A percentile compares a stretch with the other conserved stretches of the same genome.
Evolutionary conservation across 495 filamentous ascomycete genomes (phyloP).

Genomic region (Xylaria curta): DNA sequence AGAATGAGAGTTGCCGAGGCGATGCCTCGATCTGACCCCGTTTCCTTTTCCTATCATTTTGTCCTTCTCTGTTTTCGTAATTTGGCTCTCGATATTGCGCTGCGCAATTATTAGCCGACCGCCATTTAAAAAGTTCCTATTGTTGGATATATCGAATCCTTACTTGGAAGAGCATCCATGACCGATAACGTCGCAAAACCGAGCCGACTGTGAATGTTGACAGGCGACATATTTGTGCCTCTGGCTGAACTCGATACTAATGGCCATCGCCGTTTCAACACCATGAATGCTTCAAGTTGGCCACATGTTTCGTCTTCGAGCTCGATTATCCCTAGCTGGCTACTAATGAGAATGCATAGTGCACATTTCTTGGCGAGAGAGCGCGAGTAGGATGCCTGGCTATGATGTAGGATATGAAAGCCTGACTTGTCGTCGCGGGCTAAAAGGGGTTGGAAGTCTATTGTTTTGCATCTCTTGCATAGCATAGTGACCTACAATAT

Average conservation of each 20-base stretch:
- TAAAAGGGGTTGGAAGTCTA: background rate
- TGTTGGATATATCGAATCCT: background rate
- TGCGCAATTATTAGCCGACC: background rate
- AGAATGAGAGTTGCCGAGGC: background rate
- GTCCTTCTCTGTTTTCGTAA: background rate
- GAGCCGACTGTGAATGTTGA: constrained; percentile 1
- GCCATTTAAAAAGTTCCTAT: background rate
- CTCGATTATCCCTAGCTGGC: constrained; percentile 23
- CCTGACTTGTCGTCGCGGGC: background rate
- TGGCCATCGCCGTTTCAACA: constrained; percentile 22
- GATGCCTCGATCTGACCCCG: constrained; percentile 3
- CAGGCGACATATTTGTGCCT: background rate
- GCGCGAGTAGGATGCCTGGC: background rate
- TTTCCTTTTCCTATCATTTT: constrained; percentile 1
- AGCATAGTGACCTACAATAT: background rate
- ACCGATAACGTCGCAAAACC: constrained; percentile 10
- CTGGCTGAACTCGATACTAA: background rate
- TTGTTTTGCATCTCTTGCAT: constrained; percentile 1
- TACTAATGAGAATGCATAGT: constrained; percentile 29
- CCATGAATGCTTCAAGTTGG: constrained; percentile 26
- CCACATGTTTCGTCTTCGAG: constrained; percentile 22
- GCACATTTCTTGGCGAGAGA: constrained; percentile 25
- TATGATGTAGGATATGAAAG: constrained; percentile 10
- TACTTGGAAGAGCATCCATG: constrained; percentile 24
- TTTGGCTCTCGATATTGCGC: background rate